These are phyloP conservation scores for Taphrina pruni DNA, from an alignment of 1,139 yeast genomes.

Conservation along the genomic window DNA sequence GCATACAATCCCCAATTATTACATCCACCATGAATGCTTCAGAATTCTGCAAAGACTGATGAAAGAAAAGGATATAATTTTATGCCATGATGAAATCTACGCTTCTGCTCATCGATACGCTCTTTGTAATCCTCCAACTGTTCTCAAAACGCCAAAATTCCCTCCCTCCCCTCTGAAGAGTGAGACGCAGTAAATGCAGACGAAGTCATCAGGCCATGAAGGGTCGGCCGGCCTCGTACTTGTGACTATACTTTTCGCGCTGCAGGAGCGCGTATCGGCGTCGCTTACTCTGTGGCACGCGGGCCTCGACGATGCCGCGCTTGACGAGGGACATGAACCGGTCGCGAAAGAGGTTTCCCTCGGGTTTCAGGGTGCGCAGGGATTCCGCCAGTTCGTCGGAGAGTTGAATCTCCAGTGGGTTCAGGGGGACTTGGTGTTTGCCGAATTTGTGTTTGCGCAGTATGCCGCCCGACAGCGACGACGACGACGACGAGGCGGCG, in stretches of 20 bases:
- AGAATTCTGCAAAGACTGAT: not conserved
- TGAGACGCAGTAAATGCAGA: not conserved
- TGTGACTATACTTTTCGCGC: slow-evolving; percentile 86
- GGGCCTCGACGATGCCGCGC: slow-evolving; percentile 82
- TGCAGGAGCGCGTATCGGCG: slow-evolving; percentile 70
- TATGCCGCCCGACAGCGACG: too few relatives aligned
- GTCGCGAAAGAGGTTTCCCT: slow-evolving; percentile 85
- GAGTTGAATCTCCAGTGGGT: slow-evolving; percentile 81
- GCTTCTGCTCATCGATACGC: slow-evolving; percentile 13
- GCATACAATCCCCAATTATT: not conserved
- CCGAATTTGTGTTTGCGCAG: slow-evolving; percentile 53
- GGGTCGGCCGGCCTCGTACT: slow-evolving; percentile 22
- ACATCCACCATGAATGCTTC: not conserved
- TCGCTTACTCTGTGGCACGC: slow-evolving; percentile 72
- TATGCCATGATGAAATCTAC: not conserved
- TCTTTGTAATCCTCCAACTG: not conserved
- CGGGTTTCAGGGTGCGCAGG: slow-evolving; percentile 77
- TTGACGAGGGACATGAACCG: slow-evolving; percentile 81
- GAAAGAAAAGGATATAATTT: not conserved
- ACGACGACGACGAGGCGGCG: too few relatives aligned
- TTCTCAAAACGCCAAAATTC: not conserved
- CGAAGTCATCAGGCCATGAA: slow-evolving; percentile 14
- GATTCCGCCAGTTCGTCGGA: slow-evolving; percentile 88
- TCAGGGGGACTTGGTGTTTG: slow-evolving; percentile 65
- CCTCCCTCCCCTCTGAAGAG: not conserved